Percentiles rank a stretch among this genome's conserved stretches.
These are phyloP conservation scores for Starmera caribaea DNA, from an alignment of 805 yeast species.

Conservation along the genomic window DNA sequence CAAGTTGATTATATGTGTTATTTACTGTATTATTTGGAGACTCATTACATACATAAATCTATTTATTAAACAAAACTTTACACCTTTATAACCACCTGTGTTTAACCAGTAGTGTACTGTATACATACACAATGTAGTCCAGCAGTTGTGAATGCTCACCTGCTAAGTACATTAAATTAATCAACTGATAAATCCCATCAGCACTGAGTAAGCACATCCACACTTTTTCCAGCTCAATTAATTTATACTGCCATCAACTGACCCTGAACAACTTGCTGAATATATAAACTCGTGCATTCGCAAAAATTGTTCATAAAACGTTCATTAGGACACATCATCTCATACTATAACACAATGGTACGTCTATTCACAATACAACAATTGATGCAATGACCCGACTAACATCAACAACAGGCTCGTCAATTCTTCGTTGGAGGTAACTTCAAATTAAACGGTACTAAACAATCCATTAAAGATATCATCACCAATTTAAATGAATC, in stretches of 20 bases:
- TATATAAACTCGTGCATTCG: neutral
- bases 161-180: no score
- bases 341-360: slow-evolving; percentile 1
- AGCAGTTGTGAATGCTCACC: no score
- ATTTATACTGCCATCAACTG: no score
- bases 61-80: no score
- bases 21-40: neutral
- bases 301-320: neutral
- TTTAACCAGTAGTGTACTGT: no score
- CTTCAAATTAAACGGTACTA: slow-evolving; percentile 97
- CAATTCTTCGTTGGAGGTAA: slow-evolving; percentile 97
- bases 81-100: no score
- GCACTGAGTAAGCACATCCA: no score
- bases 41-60: no score
- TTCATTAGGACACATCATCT: neutral
- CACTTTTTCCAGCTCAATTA: no score
- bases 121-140: no score
- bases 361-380: neutral
- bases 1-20: no score
- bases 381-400: neutral
- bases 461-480: slow-evolving; percentile 73
- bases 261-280: neutral
- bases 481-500: slow-evolving; percentile 77
- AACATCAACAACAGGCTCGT: slow-evolving; percentile 46
- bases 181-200: no score